Conservation (phyloP, 176 grass and related monocot genomes). For the Raddia distichophylla region DNA sequence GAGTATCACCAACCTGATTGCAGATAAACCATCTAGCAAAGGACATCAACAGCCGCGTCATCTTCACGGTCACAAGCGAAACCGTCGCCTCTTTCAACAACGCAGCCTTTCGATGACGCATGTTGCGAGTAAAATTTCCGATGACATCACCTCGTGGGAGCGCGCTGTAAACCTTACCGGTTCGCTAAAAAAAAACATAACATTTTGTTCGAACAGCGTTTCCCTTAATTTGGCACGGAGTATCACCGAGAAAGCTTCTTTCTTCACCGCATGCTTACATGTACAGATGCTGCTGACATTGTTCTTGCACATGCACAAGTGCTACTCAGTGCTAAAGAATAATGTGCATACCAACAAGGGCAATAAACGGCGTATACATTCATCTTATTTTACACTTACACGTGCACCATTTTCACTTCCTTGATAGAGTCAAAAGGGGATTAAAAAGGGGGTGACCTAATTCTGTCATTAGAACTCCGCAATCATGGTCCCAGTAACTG, state of each 20-base stretch:
- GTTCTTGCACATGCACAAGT: slow-evolving; percentile 73
- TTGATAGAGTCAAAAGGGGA: background rate
- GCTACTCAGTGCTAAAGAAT: slow-evolving; percentile 27
- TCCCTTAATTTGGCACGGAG: background rate
- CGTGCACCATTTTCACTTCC: background rate
- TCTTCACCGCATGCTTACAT: slow-evolving; percentile 50
- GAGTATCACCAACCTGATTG: too few relatives aligned
- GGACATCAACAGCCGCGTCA: too few relatives aligned
- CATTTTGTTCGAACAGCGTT: too few relatives aligned
- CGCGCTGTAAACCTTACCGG: too few relatives aligned
- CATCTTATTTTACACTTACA: slow-evolving; percentile 22
- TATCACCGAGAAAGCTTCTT: slow-evolving; percentile 66
- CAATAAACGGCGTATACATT: slow-evolving; percentile 3
- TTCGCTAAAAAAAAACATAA: too few relatives aligned
- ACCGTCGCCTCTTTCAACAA: too few relatives aligned
- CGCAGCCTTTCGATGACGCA: too few relatives aligned
- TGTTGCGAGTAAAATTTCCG: too few relatives aligned
- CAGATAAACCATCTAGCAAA: too few relatives aligned
- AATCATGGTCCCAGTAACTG: background rate
- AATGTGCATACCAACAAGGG: slow-evolving; percentile 33
- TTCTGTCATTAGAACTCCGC: background rate
- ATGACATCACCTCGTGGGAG: too few relatives aligned
- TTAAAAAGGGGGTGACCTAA: background rate
- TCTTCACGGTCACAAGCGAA: too few relatives aligned
- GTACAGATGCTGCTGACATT: slow-evolving; percentile 58